Evolutionary conservation across 176 grass and related monocot genomes (phyloP), one percentile per base, ranked within the genome.

Genomic region (Musa acuminata): DNA sequence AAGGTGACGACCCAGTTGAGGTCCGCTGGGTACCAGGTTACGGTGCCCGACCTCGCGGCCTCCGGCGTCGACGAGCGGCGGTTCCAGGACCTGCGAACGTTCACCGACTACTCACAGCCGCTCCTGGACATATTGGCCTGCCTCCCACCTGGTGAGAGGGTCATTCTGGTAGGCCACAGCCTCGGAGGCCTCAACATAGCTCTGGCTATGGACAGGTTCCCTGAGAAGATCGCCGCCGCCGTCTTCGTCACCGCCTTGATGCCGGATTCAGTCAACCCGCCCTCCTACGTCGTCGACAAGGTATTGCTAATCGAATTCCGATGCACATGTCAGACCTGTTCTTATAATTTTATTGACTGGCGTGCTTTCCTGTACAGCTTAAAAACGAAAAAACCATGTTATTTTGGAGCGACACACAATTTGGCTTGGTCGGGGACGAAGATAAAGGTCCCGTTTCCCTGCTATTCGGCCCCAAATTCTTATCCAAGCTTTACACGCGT

Each of bases 181-280:
- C 84, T 91, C 23, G 94, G 94, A 52, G 94, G 90, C 22, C 5
- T 89, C 0, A 91, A 19, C 80, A 51, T 91, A 2, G 84, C 94
- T 8, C 24, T 93, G 20, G 94, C 94, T 52, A 78, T 78, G 79
- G 93, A 97, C 83, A 13, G 75, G 71, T 97, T 97, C 79, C 89
- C 87, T 2, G 85, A 92, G 69, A 96, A 88, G 83, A 51, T 96
- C 57, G 89, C 87, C 60, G 87, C 74, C 53, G 85, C 78, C 1
- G 89, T 96, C 55, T 96, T 96, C 80, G 49, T 92, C 49, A 57
- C 83, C 49, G 89, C 89, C 9, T 89, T 88, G 76, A 86, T 90
- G 89, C 87, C 93, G 50, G 87, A 85, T 64, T 68, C 8, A 59
- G 35, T 24, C 0, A 72, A 81, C 26, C 73, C 13, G 20, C 89